phyloP scores from a whole-genome alignment of 768 basidiomycete genomes.

The Trametes punicea region DNA sequence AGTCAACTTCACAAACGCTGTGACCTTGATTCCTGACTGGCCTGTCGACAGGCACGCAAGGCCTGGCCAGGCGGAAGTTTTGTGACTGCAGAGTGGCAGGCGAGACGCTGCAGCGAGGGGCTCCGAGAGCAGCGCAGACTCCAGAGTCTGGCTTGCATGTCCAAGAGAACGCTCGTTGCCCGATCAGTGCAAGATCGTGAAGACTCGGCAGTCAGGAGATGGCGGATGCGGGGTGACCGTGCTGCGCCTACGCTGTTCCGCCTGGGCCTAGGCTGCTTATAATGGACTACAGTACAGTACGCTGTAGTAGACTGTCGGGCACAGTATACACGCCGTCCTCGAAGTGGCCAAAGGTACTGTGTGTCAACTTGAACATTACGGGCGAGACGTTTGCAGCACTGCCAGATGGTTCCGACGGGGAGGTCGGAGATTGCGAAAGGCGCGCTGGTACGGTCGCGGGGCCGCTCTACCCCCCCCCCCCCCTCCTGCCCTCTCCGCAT shows the following conservation, averaged over 20 bases:
- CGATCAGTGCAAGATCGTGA: neutral
- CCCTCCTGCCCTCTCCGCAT: neutral
- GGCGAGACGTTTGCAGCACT: neutral
- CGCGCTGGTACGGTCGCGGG: neutral
- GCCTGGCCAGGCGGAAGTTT: too few relatives aligned
- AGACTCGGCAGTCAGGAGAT: conserved; percentile 1
- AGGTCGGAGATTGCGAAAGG: neutral
- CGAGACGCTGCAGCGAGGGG: neutral
- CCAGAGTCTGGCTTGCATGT: too few relatives aligned
- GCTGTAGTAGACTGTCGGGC: neutral
- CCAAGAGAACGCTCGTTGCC: conserved; percentile 1
- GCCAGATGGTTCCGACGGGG: neutral
- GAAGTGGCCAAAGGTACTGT: neutral
- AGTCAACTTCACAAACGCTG: too few relatives aligned
- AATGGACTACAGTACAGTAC: neutral
- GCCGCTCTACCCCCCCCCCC: neutral
- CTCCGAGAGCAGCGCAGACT: neutral
- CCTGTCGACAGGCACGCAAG: too few relatives aligned
- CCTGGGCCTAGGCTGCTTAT: neutral
- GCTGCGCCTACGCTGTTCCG: conserved; percentile 9
- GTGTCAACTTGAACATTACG: neutral
- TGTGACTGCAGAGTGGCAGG: too few relatives aligned
- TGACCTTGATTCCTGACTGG: too few relatives aligned
- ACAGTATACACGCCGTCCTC: too few relatives aligned
- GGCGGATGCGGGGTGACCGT: conserved; percentile 1